Base-by-base conservation (phyloP, 495 filamentous ascomycete species). In the Aspergillus funiculosus region DNA sequence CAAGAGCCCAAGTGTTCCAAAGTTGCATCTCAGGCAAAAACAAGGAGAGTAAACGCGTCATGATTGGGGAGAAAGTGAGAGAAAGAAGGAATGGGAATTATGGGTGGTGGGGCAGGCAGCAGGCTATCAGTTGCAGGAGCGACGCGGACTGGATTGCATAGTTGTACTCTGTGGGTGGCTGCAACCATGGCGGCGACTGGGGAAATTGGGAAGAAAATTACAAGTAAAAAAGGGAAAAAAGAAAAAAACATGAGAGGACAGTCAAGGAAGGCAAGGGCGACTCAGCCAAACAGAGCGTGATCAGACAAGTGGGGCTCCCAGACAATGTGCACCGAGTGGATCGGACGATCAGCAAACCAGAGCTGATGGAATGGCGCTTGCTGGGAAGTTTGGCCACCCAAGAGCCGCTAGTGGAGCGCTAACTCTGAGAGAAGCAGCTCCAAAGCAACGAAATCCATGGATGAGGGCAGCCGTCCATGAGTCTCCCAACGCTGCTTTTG, bases 401-500 rank as follows among this genome's bases (percentile, higher is more conserved):
- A 52, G 54, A 57, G 54, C 48, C 54, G 55, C 55, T 58, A 58
- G 55, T 58, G 47, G 35, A 53, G 47, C 47, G 29, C 49, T 57
- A 57, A 42, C 34, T 9, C 11, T 10, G 7, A 5, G 9, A 11
- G 18, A 39, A 21, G 42, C 43, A 35, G n/a, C 41, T 21, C 41
- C 46, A 51, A 52, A 60, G 57, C 55, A 58, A 57, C 59, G 57
- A 59, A 35, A 64, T 38, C 65, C 65, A 68, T 60, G 64, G 62
- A 51, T 59, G 60, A 54, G 51, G 43, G 58, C 30, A 54, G 50
- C 45, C 54, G 46, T 17, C 39, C 44, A 29, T 51, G n/a, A n/a
- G n/a, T n/a, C n/a, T n/a, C n/a, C n/a, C n/a, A n/a, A n/a, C 54
- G 65, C 69, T 67, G 69, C 61, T 69, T 71, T 72, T 63, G 56